Evolutionary conservation across 1,284 basidiomycete genomes (phyloP), one percentile per base, ranked within the genome.

Genomic region (Farysia itapuensis): DNA sequence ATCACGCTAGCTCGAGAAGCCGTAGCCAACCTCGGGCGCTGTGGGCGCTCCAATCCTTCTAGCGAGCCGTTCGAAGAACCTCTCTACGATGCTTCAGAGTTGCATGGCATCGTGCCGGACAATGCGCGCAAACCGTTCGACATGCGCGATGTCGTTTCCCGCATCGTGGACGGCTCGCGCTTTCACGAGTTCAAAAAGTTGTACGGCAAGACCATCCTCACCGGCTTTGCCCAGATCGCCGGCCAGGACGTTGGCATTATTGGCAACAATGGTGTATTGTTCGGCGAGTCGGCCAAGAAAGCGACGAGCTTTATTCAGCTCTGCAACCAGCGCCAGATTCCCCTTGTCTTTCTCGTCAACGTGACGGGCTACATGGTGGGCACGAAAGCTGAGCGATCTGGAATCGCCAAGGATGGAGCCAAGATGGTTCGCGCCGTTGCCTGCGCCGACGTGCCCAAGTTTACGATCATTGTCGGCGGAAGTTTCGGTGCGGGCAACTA

Each of bases 401-500:
- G 92, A 2, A 96, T 96, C 64, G 92, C 92, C 13, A 95, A 95
- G 79, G 91, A 96, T 74, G 92, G 92, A 22, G 92, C 92, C 14
- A 96, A 96, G 82, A 94, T 96, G 90, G 92, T 96, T 49, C 85
- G 92, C 43, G 92, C 92, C 1, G 93, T 96, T 9, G 92, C 93
- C 1, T 90, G 89, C 74, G 88, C 90, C 34, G 86, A 93, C 64
- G 91, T 95, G 12, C 91, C 93, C 20, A 96, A 96, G 79, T 82
- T 94, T 54, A 95, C 92, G 0, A 87, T 96, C 30, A 82, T 95
- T 39, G 87, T 95, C n/a, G 93, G 93, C 28, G 92, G 92, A 39
- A 91, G 88, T 73, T 95, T 91, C 75, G 90, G 90, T 36, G 92
- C 92, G 13, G 92, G 92, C 9, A 95, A 94, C 78, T 96, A 95